phyloP scores from a whole-genome alignment of 441 rosid species.

The Euphorbia schlechtendalii region DNA sequence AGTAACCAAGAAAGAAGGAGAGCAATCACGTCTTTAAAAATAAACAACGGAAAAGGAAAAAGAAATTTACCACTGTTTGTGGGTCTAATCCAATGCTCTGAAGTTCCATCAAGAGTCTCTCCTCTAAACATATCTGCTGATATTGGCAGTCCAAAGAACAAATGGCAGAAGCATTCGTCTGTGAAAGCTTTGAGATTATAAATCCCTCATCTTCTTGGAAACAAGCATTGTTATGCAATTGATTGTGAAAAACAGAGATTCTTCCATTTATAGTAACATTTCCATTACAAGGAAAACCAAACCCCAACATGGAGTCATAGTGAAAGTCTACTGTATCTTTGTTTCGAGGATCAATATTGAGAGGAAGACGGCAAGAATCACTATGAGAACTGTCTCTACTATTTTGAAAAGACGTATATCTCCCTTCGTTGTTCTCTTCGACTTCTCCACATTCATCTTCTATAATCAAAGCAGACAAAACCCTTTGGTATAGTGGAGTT shows the following conservation, averaged over 20 bases:
- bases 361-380: constrained; percentile 14
- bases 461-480: constrained; percentile 47
- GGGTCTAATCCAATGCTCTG: constrained; percentile 44
- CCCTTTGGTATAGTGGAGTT: constrained; percentile 51
- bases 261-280: constrained; percentile 12
- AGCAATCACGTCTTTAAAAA: neutral
- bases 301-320: constrained; percentile 23
- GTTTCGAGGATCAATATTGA: constrained; percentile 22
- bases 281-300: constrained; percentile 31
- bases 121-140: constrained; percentile 33
- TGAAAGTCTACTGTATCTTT: constrained; percentile 27
- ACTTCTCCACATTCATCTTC: constrained; percentile 44
- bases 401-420: constrained; percentile 25
- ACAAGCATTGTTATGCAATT: constrained; percentile 19
- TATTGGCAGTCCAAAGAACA: constrained; percentile 32
- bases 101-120: constrained; percentile 43
- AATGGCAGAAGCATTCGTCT: constrained; percentile 15
- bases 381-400: constrained; percentile 22
- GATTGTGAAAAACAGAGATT: constrained; percentile 16
- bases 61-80: constrained; percentile 43
- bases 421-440: constrained; percentile 29
- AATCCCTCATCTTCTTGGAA: constrained; percentile 24
- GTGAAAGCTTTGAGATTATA: constrained; percentile 19
- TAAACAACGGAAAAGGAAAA: neutral
- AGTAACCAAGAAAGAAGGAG: neutral